Percentiles rank a stretch among this genome's conserved stretches.
These are phyloP conservation scores for Aspergillus sp. DNA, from an alignment of 2,329 filamentous ascomycete species.

Conservation along the genomic window DNA sequence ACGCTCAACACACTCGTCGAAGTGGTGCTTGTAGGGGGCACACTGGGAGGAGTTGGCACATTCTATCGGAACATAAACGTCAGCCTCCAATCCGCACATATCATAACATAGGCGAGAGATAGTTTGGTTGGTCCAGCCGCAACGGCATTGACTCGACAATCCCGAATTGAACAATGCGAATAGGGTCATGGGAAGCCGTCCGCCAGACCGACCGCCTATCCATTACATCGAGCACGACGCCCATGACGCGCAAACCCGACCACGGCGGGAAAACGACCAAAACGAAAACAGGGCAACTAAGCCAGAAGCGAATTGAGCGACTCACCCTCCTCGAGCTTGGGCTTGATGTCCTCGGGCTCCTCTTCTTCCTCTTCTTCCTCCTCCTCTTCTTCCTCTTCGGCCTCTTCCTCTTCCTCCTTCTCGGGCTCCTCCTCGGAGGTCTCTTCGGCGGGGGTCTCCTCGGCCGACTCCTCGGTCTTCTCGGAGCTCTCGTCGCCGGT, in stretches of 20 bases:
- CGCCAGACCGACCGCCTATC: neutral
- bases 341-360: slow-evolving; percentile 81
- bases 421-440: slow-evolving; percentile 52
- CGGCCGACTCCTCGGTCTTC: slow-evolving; percentile 46
- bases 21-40: slow-evolving; percentile 91
- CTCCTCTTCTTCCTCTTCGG: slow-evolving; percentile 68
- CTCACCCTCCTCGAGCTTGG: slow-evolving; percentile 88
- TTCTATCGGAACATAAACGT: slow-evolving; percentile 55
- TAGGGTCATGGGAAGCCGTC: neutral
- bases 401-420: slow-evolving; percentile 53
- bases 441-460: slow-evolving; percentile 46
- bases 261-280: neutral
- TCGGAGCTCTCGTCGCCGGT: slow-evolving; percentile 31
- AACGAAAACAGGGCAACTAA: neutral
- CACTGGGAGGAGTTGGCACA: slow-evolving; percentile 86
- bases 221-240: neutral
- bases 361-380: slow-evolving; percentile 83
- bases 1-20: slow-evolving; percentile 95
- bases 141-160: slow-evolving; percentile 16
- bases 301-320: slow-evolving; percentile 27
- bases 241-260: slow-evolving; percentile 1
- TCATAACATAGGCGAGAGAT: neutral
- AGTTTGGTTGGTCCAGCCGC: neutral
- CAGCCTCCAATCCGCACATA: neutral
- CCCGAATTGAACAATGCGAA: neutral